Conservation (phyloP, 345 rosid genomes). For the Eucalyptus tenuipes region DNA sequence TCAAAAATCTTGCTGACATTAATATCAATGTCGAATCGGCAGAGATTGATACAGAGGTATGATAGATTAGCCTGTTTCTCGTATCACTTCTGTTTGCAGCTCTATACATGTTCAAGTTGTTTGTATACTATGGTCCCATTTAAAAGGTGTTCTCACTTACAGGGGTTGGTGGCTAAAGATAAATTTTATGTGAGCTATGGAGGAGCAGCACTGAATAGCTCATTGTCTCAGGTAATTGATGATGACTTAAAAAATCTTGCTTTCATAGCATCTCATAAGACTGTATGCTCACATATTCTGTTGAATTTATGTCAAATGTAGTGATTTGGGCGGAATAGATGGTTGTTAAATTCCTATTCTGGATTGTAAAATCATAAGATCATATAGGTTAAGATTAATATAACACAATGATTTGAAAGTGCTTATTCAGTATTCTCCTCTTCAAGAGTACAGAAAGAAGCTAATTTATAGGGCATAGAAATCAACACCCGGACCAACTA, state of each 20-base stretch:
- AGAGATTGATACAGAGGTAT: slow-evolving; percentile 90
- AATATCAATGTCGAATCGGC: slow-evolving; percentile 87
- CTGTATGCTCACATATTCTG: not conserved
- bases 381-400: not conserved
- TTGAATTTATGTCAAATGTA: not conserved
- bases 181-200: slow-evolving; percentile 92
- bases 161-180: slow-evolving; percentile 95
- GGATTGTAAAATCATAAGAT: not conserved
- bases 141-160: not conserved
- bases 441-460: not conserved
- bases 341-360: not conserved
- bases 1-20: slow-evolving; percentile 66
- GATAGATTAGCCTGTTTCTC: not conserved
- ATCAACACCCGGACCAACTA: not conserved
- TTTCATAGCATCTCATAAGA: not conserved
- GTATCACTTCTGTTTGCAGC: not conserved
- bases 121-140: not conserved
- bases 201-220: slow-evolving; percentile 64
- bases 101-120: not conserved
- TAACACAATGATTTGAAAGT: not conserved
- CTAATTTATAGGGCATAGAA: not conserved
- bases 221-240: slow-evolving; percentile 59
- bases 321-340: not conserved
- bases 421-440: not conserved
- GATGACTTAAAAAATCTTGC: not conserved